Conservation (phyloP, 768 basidiomycete species). For the Tylopilus subfusipes region DNA sequence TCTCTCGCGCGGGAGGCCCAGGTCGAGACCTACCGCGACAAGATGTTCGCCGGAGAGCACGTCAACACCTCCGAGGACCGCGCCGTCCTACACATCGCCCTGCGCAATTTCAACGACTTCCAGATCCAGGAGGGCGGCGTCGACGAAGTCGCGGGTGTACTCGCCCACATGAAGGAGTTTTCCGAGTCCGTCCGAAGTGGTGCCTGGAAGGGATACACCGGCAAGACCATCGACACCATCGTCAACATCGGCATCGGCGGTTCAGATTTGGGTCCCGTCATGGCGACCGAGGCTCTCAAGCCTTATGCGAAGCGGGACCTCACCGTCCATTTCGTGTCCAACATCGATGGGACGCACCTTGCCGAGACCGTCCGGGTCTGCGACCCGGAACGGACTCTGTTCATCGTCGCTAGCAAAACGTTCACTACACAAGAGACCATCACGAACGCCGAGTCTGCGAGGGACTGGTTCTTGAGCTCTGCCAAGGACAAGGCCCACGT, state of each 20-base stretch:
- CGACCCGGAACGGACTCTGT: constrained; percentile 89
- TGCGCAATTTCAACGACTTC: constrained; percentile 78
- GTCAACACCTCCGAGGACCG: constrained; percentile 99
- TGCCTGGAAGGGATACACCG: constrained; percentile 95
- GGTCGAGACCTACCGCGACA: constrained; percentile 80
- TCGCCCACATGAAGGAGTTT: constrained; percentile 91
- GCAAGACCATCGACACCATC: constrained; percentile 89
- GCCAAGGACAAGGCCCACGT: constrained; percentile 90
- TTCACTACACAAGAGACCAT: constrained; percentile 99
- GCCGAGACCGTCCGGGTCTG: constrained; percentile 80
- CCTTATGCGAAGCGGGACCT: constrained; percentile 87
- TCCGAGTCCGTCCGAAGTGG: constrained; percentile 80
- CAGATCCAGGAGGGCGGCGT: constrained; percentile 78
- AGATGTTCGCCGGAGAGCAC: constrained; percentile 94
- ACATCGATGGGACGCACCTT: constrained; percentile 97
- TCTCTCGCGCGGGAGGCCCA: constrained; percentile 80
- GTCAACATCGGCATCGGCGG: constrained; percentile 99
- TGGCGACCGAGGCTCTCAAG: constrained; percentile 98
- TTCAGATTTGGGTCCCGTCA: constrained; percentile 96
- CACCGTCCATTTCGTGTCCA: constrained; percentile 86
- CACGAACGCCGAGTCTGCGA: constrained; percentile 93
- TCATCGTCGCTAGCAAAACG: constrained; percentile 98
- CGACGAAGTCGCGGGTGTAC: constrained; percentile 76
- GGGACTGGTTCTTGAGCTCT: constrained; percentile 85
- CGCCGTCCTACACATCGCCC: constrained; percentile 91